Percentiles rank a stretch among this genome's conserved stretches.
Evolutionary conservation across 495 filamentous ascomycete species (phyloP).

Genomic region (Xylaria sp.): DNA sequence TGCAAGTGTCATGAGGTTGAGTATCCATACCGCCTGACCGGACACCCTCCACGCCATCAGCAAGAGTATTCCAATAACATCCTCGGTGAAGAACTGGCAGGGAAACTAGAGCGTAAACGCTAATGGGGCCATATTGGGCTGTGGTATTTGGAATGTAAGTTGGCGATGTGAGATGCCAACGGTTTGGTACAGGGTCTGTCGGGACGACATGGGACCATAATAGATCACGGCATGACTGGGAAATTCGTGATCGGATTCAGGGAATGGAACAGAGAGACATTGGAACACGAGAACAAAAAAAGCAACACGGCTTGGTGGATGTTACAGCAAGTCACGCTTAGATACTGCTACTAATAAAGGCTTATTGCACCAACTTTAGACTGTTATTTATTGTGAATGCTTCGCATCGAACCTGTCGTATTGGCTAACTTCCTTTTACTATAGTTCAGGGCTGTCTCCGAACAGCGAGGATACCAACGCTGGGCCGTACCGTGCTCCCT

Average conservation of each 20-base stretch:
- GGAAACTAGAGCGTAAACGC: neutral
- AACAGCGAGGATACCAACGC: conserved; percentile 35
- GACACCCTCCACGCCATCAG: no score
- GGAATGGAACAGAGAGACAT: neutral
- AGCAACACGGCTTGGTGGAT: neutral
- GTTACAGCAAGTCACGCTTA: neutral
- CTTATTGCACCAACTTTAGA: neutral
- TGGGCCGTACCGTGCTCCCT: conserved; percentile 46
- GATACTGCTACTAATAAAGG: neutral
- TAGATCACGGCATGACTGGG: neutral
- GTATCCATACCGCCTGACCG: no score
- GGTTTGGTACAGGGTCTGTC: neutral
- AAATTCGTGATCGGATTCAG: neutral
- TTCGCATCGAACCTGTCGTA: neutral
- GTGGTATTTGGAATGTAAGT: neutral
- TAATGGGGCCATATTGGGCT: neutral
- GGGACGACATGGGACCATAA: neutral
- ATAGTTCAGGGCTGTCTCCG: conserved; percentile 45
- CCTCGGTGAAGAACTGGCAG: neutral
- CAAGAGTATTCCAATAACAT: neutral
- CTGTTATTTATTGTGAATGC: neutral
- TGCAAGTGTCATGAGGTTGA: no score
- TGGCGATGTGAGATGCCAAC: neutral
- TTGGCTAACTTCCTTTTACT: neutral
- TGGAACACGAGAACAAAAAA: neutral